These are phyloP conservation scores for Plantago rigida DNA, from an alignment of 305 asterid genomes.

Conservation along the genomic window DNA sequence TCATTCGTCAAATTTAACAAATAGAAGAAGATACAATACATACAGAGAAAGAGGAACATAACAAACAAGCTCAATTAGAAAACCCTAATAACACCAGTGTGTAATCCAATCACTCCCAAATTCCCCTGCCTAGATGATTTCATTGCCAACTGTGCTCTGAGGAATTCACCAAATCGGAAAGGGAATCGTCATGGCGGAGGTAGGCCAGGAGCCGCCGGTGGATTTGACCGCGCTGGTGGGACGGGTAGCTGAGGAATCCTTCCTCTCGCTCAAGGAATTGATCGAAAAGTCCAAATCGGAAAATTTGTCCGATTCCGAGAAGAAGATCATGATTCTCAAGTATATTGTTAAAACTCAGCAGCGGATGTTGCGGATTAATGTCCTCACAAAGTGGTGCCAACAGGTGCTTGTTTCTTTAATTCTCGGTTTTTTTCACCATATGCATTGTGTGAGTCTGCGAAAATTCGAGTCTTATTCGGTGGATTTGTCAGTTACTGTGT, in stretches of 20 bases:
- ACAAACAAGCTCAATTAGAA: too few species aligned
- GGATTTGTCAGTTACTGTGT: neutral
- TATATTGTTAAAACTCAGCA: conserved; percentile 90
- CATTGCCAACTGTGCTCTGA: neutral
- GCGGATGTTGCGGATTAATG: conserved; percentile 93
- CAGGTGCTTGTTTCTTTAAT: conserved; percentile 50
- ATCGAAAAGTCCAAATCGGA: conserved; percentile 75
- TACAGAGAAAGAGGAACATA: too few species aligned
- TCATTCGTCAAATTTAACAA: too few species aligned
- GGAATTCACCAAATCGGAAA: conserved; percentile 11
- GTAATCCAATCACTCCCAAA: neutral
- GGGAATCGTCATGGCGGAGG: conserved; percentile 52
- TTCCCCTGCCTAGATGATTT: neutral
- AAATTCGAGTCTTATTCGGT: neutral
- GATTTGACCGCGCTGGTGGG: conserved; percentile 70
- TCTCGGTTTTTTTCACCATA: neutral
- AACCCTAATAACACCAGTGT: too few species aligned
- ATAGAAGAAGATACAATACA: too few species aligned
- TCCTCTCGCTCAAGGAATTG: conserved; percentile 57
- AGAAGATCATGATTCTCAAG: conserved; percentile 79
- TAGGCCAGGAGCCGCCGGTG: conserved; percentile 77
- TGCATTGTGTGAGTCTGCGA: neutral
- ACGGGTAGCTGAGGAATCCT: conserved; percentile 80
- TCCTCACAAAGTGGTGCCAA: conserved; percentile 97
- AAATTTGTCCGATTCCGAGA: conserved; percentile 68